These are phyloP conservation scores for Uncinocarpus reesii DNA, from an alignment of 2,329 filamentous ascomycete species.

Conservation along the genomic window DNA sequence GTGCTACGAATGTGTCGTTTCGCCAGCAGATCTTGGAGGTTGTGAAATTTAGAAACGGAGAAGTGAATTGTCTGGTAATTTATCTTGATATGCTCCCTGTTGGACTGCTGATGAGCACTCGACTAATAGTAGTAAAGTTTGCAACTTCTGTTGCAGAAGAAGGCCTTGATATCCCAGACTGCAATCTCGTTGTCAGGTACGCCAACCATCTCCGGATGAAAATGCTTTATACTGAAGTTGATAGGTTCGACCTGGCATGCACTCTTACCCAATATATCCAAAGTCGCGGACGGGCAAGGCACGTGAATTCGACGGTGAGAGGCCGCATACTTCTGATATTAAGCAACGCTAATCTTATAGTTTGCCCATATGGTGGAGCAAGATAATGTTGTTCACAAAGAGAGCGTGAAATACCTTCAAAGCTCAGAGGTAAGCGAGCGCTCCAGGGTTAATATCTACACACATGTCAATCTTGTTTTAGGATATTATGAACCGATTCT, in stretches of 20 bases:
- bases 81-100: too few species aligned
- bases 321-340: neutral
- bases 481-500: constrained; percentile 61
- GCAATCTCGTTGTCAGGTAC: constrained; percentile 51
- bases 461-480: constrained; percentile 20
- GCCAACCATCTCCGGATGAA: neutral
- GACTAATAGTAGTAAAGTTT: constrained; percentile 33
- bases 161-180: constrained; percentile 56
- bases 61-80: constrained; percentile 47
- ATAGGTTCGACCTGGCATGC: constrained; percentile 70
- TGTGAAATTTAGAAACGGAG: constrained; percentile 50
- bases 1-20: constrained; percentile 55
- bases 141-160: constrained; percentile 57
- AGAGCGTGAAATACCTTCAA: constrained; percentile 43
- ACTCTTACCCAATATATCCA: constrained; percentile 95
- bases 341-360: constrained; percentile 14
- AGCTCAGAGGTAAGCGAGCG: constrained; percentile 36
- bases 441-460: neutral
- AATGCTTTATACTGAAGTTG: neutral
- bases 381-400: constrained; percentile 56
- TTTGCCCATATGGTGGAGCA: constrained; percentile 77
- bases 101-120: neutral
- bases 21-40: constrained; percentile 65
- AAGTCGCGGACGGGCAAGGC: constrained; percentile 76
- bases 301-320: constrained; percentile 53